Conservation (phyloP, 139 green algal species). For the Chlamydomonas sp. region DNA sequence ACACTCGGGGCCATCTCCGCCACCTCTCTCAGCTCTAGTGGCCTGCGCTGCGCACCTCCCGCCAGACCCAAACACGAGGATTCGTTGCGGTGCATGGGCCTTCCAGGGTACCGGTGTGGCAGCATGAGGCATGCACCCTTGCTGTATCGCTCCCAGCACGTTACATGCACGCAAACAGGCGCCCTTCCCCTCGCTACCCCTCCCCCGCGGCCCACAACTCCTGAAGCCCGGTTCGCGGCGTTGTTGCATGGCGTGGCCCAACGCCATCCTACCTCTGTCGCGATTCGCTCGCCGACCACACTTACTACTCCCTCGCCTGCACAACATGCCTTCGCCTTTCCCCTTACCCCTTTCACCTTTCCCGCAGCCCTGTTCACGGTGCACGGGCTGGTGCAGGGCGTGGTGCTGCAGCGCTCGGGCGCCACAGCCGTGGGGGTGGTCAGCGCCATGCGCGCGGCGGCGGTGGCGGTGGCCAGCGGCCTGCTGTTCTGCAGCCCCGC, state of each 20-base stretch:
- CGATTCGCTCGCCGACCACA: too few species aligned
- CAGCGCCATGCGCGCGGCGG: background rate
- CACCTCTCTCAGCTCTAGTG: too few species aligned
- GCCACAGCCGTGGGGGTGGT: slow-evolving; percentile 30
- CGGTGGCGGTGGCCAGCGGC: slow-evolving; percentile 16
- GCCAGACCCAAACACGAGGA: too few species aligned
- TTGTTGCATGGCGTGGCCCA: background rate
- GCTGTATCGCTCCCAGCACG: too few species aligned
- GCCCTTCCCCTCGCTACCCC: background rate
- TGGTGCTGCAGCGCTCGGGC: slow-evolving; percentile 34
- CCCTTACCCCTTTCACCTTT: background rate
- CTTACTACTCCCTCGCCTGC: background rate
- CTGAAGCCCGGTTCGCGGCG: background rate
- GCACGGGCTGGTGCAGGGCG: slow-evolving; percentile 39
- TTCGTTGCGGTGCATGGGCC: too few species aligned
- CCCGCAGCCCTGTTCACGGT: slow-evolving; percentile 23
- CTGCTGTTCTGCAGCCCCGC: slow-evolving; percentile 28
- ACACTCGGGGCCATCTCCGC: too few species aligned
- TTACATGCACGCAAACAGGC: background rate
- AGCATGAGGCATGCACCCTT: too few species aligned
- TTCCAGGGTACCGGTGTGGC: too few species aligned
- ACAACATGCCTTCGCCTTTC: background rate
- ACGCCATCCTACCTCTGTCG: too few species aligned
- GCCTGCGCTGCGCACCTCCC: too few species aligned
- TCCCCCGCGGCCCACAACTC: background rate